phyloP scores from a whole-genome alignment of 169 alveolate species.

The Cryptosporidium ryanae region DNA sequence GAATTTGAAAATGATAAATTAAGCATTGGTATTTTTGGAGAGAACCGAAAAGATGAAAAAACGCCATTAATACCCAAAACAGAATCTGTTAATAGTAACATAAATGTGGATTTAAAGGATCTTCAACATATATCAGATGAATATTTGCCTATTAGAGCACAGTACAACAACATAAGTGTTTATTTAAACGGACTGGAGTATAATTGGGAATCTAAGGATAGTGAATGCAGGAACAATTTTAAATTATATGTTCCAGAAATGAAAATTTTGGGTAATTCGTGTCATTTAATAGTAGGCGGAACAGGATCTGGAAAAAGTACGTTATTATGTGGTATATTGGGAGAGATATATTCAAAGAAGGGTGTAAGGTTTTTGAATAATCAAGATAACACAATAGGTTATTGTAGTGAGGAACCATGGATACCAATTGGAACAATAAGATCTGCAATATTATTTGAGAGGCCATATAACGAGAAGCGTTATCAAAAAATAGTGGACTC shows the following conservation, averaged over 20 bases:
- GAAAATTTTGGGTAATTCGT: conserved; percentile 13
- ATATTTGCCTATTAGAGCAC: neutral
- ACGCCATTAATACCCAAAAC: conserved; percentile 43
- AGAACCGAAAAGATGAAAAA: neutral
- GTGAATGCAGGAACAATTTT: neutral
- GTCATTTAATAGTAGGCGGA: conserved; percentile 45
- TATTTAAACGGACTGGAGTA: conserved; percentile 24
- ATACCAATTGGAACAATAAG: conserved; percentile 85
- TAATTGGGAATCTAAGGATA: conserved; percentile 7
- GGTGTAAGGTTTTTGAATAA: conserved; percentile 19
- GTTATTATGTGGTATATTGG: conserved; percentile 49
- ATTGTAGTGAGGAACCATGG: conserved; percentile 80
- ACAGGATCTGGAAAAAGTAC: conserved; percentile 69
- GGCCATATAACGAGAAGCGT: conserved; percentile 76
- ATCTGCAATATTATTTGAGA: conserved; percentile 83
- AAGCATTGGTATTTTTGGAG: neutral
- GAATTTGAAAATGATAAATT: neutral
- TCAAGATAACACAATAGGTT: conserved; percentile 40
- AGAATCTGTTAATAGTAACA: conserved; percentile 5
- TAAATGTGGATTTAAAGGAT: neutral
- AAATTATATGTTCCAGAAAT: conserved; percentile 28
- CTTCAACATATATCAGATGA: neutral
- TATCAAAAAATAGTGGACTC: conserved; percentile 79
- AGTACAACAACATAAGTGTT: neutral
- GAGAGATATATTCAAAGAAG: conserved; percentile 46